A percentile compares a stretch with the other conserved stretches of the same genome.
phyloP scores from a whole-genome alignment of 2,329 filamentous ascomycete species.

The Clonostachys rhizophaga region DNA sequence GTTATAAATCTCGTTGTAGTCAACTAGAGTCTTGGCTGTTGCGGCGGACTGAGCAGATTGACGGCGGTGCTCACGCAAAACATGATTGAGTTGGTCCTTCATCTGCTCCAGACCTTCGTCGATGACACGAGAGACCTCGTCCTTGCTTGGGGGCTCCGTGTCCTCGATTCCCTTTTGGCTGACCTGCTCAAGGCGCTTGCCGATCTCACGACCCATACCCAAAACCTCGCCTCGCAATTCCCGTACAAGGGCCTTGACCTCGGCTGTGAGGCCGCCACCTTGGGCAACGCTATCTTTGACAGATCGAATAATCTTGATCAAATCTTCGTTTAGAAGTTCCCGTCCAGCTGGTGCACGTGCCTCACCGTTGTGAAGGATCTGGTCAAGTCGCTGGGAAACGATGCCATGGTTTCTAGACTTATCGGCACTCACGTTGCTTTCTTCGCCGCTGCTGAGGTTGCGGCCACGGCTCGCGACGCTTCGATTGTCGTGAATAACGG shows the following conservation, averaged over 20 bases:
- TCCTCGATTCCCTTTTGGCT: conserved; percentile 38
- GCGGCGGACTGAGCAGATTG: conserved; percentile 61
- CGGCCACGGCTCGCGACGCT: conserved; percentile 13
- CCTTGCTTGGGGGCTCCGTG: conserved; percentile 49
- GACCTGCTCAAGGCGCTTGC: conserved; percentile 75
- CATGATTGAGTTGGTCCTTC: conserved; percentile 76
- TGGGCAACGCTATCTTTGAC: conserved; percentile 91
- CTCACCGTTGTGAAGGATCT: conserved; percentile 35
- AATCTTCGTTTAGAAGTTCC: conserved; percentile 70
- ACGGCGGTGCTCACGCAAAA: conserved; percentile 71
- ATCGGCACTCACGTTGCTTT: conserved; percentile 5
- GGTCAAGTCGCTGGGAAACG: conserved; percentile 35
- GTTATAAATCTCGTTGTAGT: conserved; percentile 82
- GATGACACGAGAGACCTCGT: conserved; percentile 72
- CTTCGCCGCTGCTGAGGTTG: conserved; percentile 21
- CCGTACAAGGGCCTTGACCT: conserved; percentile 85
- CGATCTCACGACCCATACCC: conserved; percentile 90
- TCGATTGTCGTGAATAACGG: conserved; percentile 22
- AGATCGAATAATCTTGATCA: conserved; percentile 75
- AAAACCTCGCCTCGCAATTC: conserved; percentile 89
- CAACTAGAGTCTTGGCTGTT: conserved; percentile 56
- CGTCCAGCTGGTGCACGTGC: conserved; percentile 28
- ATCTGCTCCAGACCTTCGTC: conserved; percentile 77
- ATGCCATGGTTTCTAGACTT: conserved; percentile 16
- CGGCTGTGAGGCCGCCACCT: conserved; percentile 82